Conservation (phyloP, 2,329 filamentous ascomycete species). For the Nigrograna mackinnonii region DNA sequence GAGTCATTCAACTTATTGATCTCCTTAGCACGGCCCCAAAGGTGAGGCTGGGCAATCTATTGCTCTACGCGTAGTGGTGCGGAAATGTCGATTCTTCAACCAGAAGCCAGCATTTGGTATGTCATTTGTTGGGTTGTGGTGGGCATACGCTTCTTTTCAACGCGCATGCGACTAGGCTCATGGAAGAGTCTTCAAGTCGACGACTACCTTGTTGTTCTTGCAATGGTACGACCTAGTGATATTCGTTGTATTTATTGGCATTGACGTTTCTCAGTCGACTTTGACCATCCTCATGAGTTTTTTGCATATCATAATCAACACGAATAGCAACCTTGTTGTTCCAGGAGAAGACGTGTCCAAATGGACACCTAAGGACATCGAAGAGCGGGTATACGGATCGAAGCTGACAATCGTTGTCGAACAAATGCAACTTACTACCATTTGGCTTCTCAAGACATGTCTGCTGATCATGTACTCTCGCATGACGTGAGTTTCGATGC, state of each 20-base stretch:
- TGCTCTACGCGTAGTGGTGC: too few relatives aligned
- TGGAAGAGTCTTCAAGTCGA: slow-evolving; percentile 15
- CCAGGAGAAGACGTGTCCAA: slow-evolving; percentile 2
- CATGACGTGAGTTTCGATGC: slow-evolving; percentile 41
- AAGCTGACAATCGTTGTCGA: slow-evolving; percentile 55
- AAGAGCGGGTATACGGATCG: slow-evolving; percentile 4
- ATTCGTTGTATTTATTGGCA: too few relatives aligned
- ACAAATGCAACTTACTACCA: slow-evolving; percentile 49
- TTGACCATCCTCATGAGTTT: background rate
- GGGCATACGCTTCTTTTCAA: slow-evolving; percentile 2
- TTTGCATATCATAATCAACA: slow-evolving; percentile 4
- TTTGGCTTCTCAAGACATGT: slow-evolving; percentile 54
- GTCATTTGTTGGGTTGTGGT: slow-evolving; percentile 7
- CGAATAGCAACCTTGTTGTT: slow-evolving; percentile 16
- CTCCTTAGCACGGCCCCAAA: too few relatives aligned
- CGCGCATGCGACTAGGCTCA: background rate
- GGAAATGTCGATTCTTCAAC: slow-evolving; percentile 3
- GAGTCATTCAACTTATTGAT: too few relatives aligned
- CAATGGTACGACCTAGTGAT: slow-evolving; percentile 19
- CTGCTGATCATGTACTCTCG: slow-evolving; percentile 54
- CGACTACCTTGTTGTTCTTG: slow-evolving; percentile 16
- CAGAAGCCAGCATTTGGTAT: slow-evolving; percentile 10
- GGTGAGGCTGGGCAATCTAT: too few relatives aligned
- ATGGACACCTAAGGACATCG: slow-evolving; percentile 28
- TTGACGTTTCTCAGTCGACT: background rate